Conservation (phyloP, 2,329 filamentous ascomycete genomes). For the Sporothrix brasiliensis region DNA sequence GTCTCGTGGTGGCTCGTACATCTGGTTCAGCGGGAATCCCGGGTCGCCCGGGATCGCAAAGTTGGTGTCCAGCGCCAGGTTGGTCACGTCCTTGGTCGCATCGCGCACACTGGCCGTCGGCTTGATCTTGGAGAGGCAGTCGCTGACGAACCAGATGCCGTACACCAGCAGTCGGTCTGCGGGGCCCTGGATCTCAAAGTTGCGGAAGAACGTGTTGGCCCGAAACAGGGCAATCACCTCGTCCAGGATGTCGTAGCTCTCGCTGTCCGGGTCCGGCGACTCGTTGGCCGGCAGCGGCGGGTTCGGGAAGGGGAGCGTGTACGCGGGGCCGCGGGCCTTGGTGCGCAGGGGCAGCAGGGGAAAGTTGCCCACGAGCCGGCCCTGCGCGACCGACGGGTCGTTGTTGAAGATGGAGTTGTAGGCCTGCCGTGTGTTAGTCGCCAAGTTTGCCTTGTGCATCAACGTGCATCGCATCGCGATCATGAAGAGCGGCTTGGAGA, state of each 20-base stretch:
- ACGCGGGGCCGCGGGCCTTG: conserved; percentile 91
- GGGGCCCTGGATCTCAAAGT: conserved; percentile 97
- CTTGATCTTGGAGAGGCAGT: conserved; percentile 86
- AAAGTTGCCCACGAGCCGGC: conserved; percentile 78
- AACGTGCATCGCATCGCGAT: not conserved
- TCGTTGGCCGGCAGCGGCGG: conserved; percentile 61
- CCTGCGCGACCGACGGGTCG: conserved; percentile 63
- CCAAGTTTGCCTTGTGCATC: not conserved
- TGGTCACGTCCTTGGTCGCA: conserved; percentile 76
- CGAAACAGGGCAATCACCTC: conserved; percentile 92
- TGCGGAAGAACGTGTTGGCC: conserved; percentile 98
- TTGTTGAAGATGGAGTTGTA: conserved; percentile 97
- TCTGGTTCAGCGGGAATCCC: conserved; percentile 88
- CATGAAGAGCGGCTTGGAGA: not conserved
- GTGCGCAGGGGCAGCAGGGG: conserved; percentile 93
- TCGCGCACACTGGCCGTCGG: conserved; percentile 65
- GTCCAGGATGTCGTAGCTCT: conserved; percentile 95
- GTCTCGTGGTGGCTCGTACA: conserved; percentile 86
- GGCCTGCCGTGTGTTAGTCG: conserved; percentile 59
- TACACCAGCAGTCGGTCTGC: conserved; percentile 95
- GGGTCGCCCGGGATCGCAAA: conserved; percentile 95
- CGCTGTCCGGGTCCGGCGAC: conserved; percentile 78
- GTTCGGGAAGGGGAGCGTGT: conserved; percentile 70
- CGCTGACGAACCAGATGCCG: conserved; percentile 91
- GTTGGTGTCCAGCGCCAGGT: conserved; percentile 85